These are phyloP conservation scores for Saccharomyces kudriavzevii DNA, from an alignment of 805 yeast species.

Conservation along the genomic window DNA sequence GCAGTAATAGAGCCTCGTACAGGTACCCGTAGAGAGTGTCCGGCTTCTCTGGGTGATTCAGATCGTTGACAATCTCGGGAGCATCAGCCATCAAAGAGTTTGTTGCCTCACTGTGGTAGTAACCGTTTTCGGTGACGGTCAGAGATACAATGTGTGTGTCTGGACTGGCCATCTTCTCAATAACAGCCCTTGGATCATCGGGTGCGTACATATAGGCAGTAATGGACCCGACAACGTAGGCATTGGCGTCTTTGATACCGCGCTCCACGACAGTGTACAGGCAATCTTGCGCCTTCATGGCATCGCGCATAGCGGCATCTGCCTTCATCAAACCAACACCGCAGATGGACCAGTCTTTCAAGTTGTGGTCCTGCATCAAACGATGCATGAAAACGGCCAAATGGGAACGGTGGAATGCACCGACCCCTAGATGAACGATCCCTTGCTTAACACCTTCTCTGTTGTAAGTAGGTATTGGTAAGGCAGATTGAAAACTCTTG, in stretches of 20 bases:
- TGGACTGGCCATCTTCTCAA: constrained; percentile 5
- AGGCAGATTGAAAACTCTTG: background rate
- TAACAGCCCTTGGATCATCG: constrained; percentile 6
- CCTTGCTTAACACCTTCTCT: constrained; percentile 4
- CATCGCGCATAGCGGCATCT: background rate
- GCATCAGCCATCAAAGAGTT: constrained; percentile 1
- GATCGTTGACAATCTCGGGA: constrained; percentile 2
- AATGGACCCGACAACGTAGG: constrained; percentile 1
- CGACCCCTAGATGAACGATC: constrained; percentile 3
- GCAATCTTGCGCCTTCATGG: background rate
- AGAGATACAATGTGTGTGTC: constrained; percentile 4
- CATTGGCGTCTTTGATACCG: background rate
- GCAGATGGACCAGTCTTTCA: constrained; percentile 4
- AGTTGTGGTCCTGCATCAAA: constrained; percentile 1
- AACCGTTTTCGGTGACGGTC: constrained; percentile 5
- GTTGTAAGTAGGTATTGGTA: constrained; percentile 1
- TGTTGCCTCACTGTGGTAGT: constrained; percentile 4
- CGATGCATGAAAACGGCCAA: constrained; percentile 2
- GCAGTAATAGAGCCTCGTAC: constrained; percentile 3
- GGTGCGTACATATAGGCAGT: constrained; percentile 6
- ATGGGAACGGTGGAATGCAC: constrained; percentile 6
- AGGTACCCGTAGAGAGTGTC: constrained; percentile 3
- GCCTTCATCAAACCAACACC: constrained; percentile 2
- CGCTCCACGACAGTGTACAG: background rate
- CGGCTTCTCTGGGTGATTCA: constrained; percentile 1